Evolutionary conservation across 805 yeast species (phyloP).

Genomic region (Nakazawaea ernobii): DNA sequence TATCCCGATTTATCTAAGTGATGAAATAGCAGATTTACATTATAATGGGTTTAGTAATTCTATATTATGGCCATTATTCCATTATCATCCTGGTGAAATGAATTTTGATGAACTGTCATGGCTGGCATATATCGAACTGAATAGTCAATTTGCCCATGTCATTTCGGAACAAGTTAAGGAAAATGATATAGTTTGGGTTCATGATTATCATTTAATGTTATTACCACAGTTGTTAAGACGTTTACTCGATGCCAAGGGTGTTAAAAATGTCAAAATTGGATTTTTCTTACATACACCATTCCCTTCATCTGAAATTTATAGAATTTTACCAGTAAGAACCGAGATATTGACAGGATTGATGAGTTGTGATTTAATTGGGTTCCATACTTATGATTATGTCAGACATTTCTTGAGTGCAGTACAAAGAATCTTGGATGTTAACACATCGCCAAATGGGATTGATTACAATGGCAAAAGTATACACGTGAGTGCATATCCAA

Average conservation of each 20-base stretch:
- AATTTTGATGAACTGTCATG: slow-evolving; percentile 96
- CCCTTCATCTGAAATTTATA: slow-evolving; percentile 93
- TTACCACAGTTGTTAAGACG: slow-evolving; percentile 82
- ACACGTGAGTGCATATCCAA: slow-evolving; percentile 95
- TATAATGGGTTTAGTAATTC: slow-evolving; percentile 95
- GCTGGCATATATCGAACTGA: slow-evolving; percentile 96
- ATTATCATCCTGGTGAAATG: slow-evolving; percentile 99
- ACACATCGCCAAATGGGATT: slow-evolving; percentile 88
- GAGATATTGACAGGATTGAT: slow-evolving; percentile 89
- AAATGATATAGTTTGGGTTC: slow-evolving; percentile 93
- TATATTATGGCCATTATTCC: slow-evolving; percentile 96
- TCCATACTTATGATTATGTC: slow-evolving; percentile 98
- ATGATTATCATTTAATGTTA: slow-evolving; percentile 95
- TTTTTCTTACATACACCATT: slow-evolving; percentile 97
- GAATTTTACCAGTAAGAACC: slow-evolving; percentile 91
- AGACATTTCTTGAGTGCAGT: slow-evolving; percentile 92
- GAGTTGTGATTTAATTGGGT: slow-evolving; percentile 92
- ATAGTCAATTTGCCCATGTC: slow-evolving; percentile 69
- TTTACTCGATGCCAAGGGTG: slow-evolving; percentile 40
- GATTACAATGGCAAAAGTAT: slow-evolving; percentile 71
- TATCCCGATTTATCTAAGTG: slow-evolving; percentile 81
- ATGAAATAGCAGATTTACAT: slow-evolving; percentile 90
- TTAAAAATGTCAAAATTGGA: slow-evolving; percentile 68
- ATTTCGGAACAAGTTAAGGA: slow-evolving; percentile 68
- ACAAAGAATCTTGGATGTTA: slow-evolving; percentile 72